Percentiles rank a stretch among this genome's conserved stretches.
phyloP scores from a whole-genome alignment of 352 stramenopile genomes.

The Globisporangium iwayamae region DNA sequence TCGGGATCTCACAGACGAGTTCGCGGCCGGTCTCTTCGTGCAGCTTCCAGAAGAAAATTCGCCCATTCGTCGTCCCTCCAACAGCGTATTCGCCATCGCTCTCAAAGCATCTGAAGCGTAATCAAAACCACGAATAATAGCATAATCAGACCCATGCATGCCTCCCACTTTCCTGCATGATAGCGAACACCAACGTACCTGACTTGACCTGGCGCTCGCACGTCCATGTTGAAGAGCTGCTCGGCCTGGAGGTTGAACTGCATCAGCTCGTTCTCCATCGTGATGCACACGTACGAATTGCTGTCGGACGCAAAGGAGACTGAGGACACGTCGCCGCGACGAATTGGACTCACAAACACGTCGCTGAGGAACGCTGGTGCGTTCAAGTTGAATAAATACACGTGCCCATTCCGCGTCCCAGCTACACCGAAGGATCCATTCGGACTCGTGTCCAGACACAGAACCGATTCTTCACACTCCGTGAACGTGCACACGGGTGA shows the following conservation, averaged over 20 bases:
- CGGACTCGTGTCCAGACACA: conserved; percentile 63
- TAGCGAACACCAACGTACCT: conserved; percentile 21
- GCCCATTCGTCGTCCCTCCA: conserved; percentile 56
- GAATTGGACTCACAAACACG: conserved; percentile 31
- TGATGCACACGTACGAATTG: conserved; percentile 62
- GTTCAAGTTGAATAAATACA: conserved; percentile 54
- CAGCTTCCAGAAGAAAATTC: conserved; percentile 69
- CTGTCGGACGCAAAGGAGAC: conserved; percentile 49
- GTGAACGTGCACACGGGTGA: conserved; percentile 52
- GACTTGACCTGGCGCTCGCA: conserved; percentile 48
- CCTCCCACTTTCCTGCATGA: background rate
- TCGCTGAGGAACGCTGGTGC: conserved; percentile 23
- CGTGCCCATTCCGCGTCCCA: conserved; percentile 48
- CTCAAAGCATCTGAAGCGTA: conserved; percentile 44
- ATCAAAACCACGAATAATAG: background rate
- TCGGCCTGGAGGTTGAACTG: conserved; percentile 53
- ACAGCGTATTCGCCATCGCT: conserved; percentile 72
- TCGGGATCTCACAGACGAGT: conserved; percentile 56
- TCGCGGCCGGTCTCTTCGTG: conserved; percentile 35
- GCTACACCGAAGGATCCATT: conserved; percentile 47
- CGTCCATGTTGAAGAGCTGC: conserved; percentile 44
- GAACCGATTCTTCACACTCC: conserved; percentile 58
- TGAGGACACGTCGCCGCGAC: conserved; percentile 41
- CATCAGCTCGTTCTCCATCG: conserved; percentile 62
- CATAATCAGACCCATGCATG: background rate